Percentiles rank a stretch among this genome's conserved stretches.
Conservation (phyloP, 768 basidiomycete species). For the Termitomyces sp. region DNA sequence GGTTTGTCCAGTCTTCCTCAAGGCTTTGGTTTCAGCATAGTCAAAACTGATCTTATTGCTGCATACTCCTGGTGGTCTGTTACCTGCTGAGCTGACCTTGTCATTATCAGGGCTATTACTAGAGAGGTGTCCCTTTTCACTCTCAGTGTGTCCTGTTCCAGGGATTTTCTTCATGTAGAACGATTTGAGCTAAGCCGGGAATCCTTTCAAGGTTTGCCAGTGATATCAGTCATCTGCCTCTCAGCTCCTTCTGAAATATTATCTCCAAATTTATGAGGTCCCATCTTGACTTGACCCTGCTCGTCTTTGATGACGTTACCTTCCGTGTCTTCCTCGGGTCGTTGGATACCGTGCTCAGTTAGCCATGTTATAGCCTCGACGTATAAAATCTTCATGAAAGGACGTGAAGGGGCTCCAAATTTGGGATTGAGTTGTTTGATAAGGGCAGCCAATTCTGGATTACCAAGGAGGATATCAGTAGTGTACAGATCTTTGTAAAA, state of each 20-base stretch:
- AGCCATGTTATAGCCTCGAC: conserved; percentile 91
- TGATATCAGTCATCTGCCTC: conserved; percentile 95
- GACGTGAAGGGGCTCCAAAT: conserved; percentile 73
- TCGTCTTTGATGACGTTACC: conserved; percentile 61
- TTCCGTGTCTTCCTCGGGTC: conserved; percentile 73
- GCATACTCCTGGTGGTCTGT: too few relatives aligned
- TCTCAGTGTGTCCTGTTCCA: conserved; percentile 74
- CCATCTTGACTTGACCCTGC: conserved; percentile 43
- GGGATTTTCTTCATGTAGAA: conserved; percentile 97
- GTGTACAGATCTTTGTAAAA: conserved; percentile 79
- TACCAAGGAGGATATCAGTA: conserved; percentile 72
- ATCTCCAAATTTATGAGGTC: conserved; percentile 76
- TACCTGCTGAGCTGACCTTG: too few relatives aligned
- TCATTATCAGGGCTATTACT: too few relatives aligned
- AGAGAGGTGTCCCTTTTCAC: too few relatives aligned
- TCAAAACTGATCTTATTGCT: too few relatives aligned
- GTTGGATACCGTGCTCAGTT: conserved; percentile 86
- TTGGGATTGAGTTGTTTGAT: conserved; percentile 89
- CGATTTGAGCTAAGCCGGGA: conserved; percentile 92
- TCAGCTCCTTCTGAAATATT: conserved; percentile 99
- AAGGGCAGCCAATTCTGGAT: conserved; percentile 67
- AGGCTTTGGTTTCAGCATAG: too few relatives aligned
- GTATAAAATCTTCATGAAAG: conserved; percentile 89
- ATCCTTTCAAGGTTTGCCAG: conserved; percentile 86
- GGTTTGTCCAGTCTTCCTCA: too few relatives aligned